Evolutionary conservation across 495 filamentous ascomycete species (phyloP), one percentile per base, ranked within the genome.

Genomic region (Neurospora pannonica): DNA sequence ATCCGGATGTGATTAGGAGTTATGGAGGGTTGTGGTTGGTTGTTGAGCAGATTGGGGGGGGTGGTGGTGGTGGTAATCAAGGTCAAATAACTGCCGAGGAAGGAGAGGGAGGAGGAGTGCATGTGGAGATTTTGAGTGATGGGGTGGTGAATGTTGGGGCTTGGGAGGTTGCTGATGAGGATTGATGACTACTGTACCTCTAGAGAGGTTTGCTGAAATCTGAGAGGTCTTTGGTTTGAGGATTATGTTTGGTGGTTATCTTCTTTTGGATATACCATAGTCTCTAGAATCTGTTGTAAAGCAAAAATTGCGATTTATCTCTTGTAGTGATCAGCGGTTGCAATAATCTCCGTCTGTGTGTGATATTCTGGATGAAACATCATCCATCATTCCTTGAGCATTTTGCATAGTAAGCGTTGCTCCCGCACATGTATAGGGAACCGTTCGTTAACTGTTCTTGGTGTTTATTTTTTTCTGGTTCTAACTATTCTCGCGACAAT

Each of bases 1-100:
- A 86, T 15, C 92, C 92, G 0, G 77, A 78, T 37, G 82, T 82
- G 28, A 81, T 85, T 70, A 80, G 85, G 48, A 75, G 76, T 3
- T 76, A 75, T 15, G 85, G 85, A n/a, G 89, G 89, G 24, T 79
- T 94, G 21, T 93, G 92, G 91, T 82, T 97, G 73, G 92, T 97
- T 17, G 83, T 97, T 74, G 94, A 97, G 80, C 86, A 92, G 74
- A 84, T 92, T 70, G 92, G 90, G 38, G 38, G 38, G 38, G 72
- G 60, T 34, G 54, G 60, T 24, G 39, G 43, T 73, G 72, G 72
- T 60, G 42, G 28, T 6, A 6, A 6, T 13, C 40, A 43, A 3
- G 40, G 40, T 19, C 40, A n/a, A 72, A 74, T 7, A 43, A 62
- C 4, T 54, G n/a, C n/a, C n/a, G 71, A 81, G 85, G 40, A 60